These are phyloP conservation scores for Pichia sp. DNA, from an alignment of 1,139 yeast genomes.

Conservation along the genomic window DNA sequence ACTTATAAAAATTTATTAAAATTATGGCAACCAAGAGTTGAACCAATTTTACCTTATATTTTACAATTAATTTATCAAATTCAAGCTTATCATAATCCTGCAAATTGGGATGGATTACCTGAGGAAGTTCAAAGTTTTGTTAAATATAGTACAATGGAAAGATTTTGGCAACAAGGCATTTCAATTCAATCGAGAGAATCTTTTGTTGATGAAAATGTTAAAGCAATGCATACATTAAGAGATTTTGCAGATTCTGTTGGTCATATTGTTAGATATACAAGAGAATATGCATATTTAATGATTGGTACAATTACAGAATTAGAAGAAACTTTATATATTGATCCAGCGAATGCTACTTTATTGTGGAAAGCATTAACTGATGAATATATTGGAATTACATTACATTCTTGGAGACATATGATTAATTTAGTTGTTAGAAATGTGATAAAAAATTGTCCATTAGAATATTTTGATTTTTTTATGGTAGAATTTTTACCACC, in stretches of 20 bases:
- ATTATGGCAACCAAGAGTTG: conserved; percentile 90
- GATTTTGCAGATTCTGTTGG: conserved; percentile 99
- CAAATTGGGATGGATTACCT: conserved; percentile 83
- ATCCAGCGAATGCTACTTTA: conserved; percentile 70
- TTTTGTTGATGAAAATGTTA: conserved; percentile 88
- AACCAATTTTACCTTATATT: conserved; percentile 87
- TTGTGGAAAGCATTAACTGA: conserved; percentile 86
- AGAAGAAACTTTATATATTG: conserved; percentile 82
- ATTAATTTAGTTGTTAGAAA: conserved; percentile 83
- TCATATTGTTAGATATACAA: conserved; percentile 86
- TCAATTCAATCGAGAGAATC: conserved; percentile 92
- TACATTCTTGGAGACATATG: conserved; percentile 97
- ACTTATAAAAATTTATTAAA: conserved; percentile 67
- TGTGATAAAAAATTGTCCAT: conserved; percentile 84
- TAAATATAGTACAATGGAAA: conserved; percentile 76
- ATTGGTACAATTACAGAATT: conserved; percentile 85
- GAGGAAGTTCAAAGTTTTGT: conserved; percentile 88
- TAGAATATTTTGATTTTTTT: conserved; percentile 57
- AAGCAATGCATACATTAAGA: conserved; percentile 85
- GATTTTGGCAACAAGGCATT: conserved; percentile 98
- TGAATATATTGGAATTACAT: conserved; percentile 77
- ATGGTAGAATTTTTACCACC: conserved; percentile 74
- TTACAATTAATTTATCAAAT: conserved; percentile 82
- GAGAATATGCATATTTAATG: conserved; percentile 91
- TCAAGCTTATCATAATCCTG: conserved; percentile 91